Evolutionary conservation across 176 grass and related monocot genomes (phyloP), one percentile per base, ranked within the genome.

Genomic region (Eragrostis curvula): DNA sequence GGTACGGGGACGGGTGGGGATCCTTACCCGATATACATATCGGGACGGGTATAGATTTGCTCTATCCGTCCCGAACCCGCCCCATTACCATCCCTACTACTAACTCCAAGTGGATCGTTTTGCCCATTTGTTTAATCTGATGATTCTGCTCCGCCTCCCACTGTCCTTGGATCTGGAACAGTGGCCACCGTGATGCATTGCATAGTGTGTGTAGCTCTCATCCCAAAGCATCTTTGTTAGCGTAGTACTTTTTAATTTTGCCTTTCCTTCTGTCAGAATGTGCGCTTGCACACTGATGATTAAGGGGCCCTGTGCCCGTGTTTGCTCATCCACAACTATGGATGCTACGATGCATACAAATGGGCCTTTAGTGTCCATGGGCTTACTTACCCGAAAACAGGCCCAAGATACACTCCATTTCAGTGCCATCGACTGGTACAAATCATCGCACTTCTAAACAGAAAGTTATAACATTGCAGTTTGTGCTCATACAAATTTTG

Each of bases 131-230:
- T 61, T 68, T 81, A 74, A 40, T 48, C 65, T 21, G 39, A 7
- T 25, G 51, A 32, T 48, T 40, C 5, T 0, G 4, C 7, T 13
- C 3, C 12, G 9, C 44, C 21, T 42, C 79, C 74, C 86, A 48
- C 74, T 79, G 80, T 79, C 80, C 57, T 27, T 73, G 80, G 66
- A 84, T 60, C 11, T 72, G 29, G 18, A 83, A 40, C 80, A 78
- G 45, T 57, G 14, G 45, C 3, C 85, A 46, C 14, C 36, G 10
- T n/a, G 23, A 46, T 16, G 12, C 12, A 15, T 1, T 40, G 21
- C 52, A 5, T 10, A 2, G n/a, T 39, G 17, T 32, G 21, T 36
- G 28, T 7, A 47, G 16, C 7, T 13, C 28, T 12, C 65, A 16
- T 46, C 36, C 45, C 25, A 80, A 73, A 81, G 60, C 49, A 65